phyloP scores from a whole-genome alignment of 1,284 basidiomycete species.

The Irpex lacteus region DNA sequence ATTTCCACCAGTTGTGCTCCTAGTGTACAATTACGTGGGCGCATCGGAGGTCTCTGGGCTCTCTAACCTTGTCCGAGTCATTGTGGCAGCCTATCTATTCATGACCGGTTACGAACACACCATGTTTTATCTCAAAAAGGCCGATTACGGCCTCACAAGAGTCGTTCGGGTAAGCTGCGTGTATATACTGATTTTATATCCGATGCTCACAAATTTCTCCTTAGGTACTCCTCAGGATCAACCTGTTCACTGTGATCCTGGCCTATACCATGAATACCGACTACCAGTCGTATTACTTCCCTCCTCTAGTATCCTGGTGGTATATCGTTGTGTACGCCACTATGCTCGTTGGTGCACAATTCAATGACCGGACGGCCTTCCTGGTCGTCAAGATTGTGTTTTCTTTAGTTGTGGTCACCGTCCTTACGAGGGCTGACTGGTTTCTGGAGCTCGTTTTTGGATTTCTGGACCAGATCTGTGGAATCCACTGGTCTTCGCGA shows the following conservation, averaged over 20 bases:
- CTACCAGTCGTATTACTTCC: constrained; percentile 88
- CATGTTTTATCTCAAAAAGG: constrained; percentile 81
- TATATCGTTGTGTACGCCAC: constrained; percentile 84
- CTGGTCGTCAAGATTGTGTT: constrained; percentile 67
- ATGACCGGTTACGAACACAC: constrained; percentile 78
- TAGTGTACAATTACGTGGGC: constrained; percentile 87
- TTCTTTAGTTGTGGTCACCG: constrained; percentile 61
- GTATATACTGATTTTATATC: not conserved
- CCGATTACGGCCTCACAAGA: constrained; percentile 77
- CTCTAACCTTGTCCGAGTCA: constrained; percentile 84
- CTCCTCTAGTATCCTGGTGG: constrained; percentile 81
- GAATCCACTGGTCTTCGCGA: constrained; percentile 77
- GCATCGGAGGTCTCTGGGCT: constrained; percentile 87
- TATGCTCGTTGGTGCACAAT: constrained; percentile 66
- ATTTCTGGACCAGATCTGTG: constrained; percentile 61
- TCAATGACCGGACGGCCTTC: constrained; percentile 71
- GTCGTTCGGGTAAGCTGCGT: constrained; percentile 55
- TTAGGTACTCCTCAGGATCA: constrained; percentile 78
- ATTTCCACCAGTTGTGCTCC: constrained; percentile 62
- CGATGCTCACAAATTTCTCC: not conserved
- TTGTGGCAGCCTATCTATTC: constrained; percentile 86
- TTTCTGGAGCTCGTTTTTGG: constrained; percentile 64
- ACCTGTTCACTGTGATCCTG: constrained; percentile 77
- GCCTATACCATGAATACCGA: constrained; percentile 90
- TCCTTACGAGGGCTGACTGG: constrained; percentile 65